Base-by-base conservation (phyloP, 768 basidiomycete species). In the Clavulina sp. region DNA sequence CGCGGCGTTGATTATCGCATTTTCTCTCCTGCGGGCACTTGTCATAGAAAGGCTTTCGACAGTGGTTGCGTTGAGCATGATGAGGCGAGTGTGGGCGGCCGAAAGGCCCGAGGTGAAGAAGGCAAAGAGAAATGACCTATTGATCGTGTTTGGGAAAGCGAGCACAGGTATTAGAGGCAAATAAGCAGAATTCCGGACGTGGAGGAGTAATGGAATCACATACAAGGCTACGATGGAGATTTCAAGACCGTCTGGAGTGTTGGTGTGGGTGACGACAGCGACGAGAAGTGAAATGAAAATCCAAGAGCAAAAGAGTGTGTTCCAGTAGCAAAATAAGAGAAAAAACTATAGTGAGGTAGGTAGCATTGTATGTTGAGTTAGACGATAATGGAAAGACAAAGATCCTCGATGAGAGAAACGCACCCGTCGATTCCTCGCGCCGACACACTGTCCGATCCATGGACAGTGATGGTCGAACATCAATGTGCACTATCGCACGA, bases 401-500 rank as follows among this genome's bases (percentile, higher is more conserved):
- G n/a, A n/a, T n/a, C n/a, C n/a, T n/a, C n/a, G n/a, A n/a, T n/a
- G n/a, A n/a, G n/a, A 33, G 29, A 7, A 26, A 32, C 70, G 21
- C 53, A 82, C 85, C 66, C 88, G 89, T 57, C 92, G 84, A 61
- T 96, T 96, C 34, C 76, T 75, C 48, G 88, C 91, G 7, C 91
- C 91, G 19, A 95, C 86, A 57, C 91, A 96, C 60, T 89, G 85
- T 7, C 91, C 91, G 49, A 96, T 80, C 91, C 89, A 89, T 48
- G 86, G 86, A 65, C 86, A 91, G 60, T 91, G 87, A 64, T 91
- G 86, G 60, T 91, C 86, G 57, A 80, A 89, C 62, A 77, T 81
- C 44, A 91, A 62, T 4, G 89, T 70, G 59, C 87, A 89, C 81
- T 87, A 56, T 16, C 23, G 29, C 2, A 40, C 23, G 36, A 3